Conservation (phyloP, 257 asterid genomes). For the Jasminum sambac region DNA sequence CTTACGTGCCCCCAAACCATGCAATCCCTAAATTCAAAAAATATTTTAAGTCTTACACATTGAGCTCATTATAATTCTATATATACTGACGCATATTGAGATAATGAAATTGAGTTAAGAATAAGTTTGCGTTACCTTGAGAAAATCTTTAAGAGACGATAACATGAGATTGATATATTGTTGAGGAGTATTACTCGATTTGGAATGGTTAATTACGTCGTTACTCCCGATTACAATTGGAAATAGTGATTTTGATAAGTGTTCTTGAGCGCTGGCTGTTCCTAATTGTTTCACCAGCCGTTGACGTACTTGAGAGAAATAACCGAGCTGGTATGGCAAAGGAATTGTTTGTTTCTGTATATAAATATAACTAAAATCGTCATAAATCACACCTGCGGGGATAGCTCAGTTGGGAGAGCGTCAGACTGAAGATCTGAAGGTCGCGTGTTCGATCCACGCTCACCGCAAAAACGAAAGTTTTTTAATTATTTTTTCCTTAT, state of each 20-base stretch:
- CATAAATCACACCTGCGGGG: conserved; percentile 34
- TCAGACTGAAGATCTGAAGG: conserved; percentile 73
- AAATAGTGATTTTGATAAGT: conserved; percentile 59
- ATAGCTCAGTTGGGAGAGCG: conserved; percentile 73
- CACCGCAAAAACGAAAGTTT: conserved; percentile 52
- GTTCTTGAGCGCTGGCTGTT: conserved; percentile 34
- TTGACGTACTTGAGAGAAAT: conserved; percentile 45
- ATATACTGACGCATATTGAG: not conserved
- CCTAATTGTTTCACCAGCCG: conserved; percentile 44
- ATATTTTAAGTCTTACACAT: not conserved
- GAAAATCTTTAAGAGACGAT: conserved; percentile 45
- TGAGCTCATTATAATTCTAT: not conserved
- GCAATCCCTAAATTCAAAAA: conserved; percentile 34
- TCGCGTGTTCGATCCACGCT: conserved; percentile 73
- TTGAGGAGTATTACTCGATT: conserved; percentile 41
- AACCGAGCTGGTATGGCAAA: conserved; percentile 43
- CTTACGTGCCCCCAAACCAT: conserved; percentile 67
- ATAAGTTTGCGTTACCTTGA: conserved; percentile 44
- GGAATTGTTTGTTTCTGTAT: conserved; percentile 45
- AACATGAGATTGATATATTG: conserved; percentile 59
- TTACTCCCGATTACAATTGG: conserved; percentile 75
- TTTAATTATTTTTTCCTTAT: no score
- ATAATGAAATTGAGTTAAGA: not conserved
- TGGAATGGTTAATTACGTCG: conserved; percentile 57
- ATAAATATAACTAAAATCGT: not conserved